phyloP scores from a whole-genome alignment of 1,284 basidiomycete species.

The Ustilago hordei region DNA sequence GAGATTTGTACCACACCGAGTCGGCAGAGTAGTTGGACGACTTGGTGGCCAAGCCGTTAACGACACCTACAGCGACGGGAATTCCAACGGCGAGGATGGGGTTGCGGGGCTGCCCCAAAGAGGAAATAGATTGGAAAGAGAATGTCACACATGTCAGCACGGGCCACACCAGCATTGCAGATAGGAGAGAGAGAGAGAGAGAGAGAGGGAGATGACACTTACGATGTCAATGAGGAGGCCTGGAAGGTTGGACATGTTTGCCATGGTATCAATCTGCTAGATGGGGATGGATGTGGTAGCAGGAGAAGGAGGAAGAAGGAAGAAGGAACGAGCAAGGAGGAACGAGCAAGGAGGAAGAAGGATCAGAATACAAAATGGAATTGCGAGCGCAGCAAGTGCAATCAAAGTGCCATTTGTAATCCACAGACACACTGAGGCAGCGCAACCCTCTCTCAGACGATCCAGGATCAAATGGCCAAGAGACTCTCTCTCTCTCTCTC shows the following conservation, averaged over 20 bases:
- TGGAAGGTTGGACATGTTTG: constrained; percentile 55
- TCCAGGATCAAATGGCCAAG: too few species aligned
- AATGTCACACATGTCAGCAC: neutral
- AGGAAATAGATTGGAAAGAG: neutral
- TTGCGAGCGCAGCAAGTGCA: neutral
- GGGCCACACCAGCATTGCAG: neutral
- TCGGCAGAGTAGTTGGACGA: constrained; percentile 54
- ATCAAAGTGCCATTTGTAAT: constrained; percentile 5
- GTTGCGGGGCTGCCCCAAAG: constrained; percentile 51
- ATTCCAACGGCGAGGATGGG: constrained; percentile 64
- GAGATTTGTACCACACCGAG: constrained; percentile 58
- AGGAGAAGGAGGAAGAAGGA: neutral
- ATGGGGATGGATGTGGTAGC: constrained; percentile 19
- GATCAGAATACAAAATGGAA: neutral
- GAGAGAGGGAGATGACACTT: constrained; percentile 7
- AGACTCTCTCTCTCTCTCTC: neutral
- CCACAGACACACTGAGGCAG: neutral
- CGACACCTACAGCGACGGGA: constrained; percentile 54
- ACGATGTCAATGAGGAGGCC: constrained; percentile 56
- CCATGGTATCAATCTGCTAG: neutral
- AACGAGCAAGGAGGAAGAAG: neutral
- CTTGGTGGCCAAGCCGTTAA: constrained; percentile 56
- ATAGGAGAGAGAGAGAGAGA: neutral
- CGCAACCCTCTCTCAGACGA: neutral
- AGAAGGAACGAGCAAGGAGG: too few species aligned